Evolutionary conservation across 1,139 yeast genomes (phyloP).

Genomic region (Suhomyces panamericanus): DNA sequence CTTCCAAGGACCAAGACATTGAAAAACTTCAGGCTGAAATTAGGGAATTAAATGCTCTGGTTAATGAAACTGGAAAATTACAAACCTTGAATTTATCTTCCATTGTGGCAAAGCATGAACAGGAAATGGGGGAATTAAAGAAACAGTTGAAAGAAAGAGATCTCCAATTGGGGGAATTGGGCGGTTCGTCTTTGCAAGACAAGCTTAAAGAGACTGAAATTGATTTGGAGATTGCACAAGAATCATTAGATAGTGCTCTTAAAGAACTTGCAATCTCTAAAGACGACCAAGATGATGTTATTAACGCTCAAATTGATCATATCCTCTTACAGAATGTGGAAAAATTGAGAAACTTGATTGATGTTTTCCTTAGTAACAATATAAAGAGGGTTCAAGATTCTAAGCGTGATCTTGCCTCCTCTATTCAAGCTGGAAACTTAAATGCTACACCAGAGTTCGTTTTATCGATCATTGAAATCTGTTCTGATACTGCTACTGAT

Average conservation of each 20-base stretch:
- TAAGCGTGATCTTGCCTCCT: constrained; percentile 69
- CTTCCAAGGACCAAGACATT: constrained; percentile 64
- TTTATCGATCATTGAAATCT: constrained; percentile 68
- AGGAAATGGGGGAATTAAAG: constrained; percentile 49
- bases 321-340: constrained; percentile 51
- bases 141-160: constrained; percentile 32
- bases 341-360: constrained; percentile 61
- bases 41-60: constrained; percentile 59
- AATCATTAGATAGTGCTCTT: constrained; percentile 75
- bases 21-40: constrained; percentile 68
- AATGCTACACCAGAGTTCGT: constrained; percentile 75
- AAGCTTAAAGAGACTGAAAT: constrained; percentile 68
- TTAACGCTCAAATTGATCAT: constrained; percentile 60
- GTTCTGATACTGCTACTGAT: constrained; percentile 73
- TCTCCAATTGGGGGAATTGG: constrained; percentile 13
- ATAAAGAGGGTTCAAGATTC: constrained; percentile 74
- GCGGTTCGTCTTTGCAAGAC: constrained; percentile 37
- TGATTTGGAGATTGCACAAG: constrained; percentile 78
- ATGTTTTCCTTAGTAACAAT: constrained; percentile 69
- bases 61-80: constrained; percentile 63
- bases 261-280: constrained; percentile 58
- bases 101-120: constrained; percentile 62
- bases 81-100: constrained; percentile 67
- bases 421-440: constrained; percentile 82
- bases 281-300: constrained; percentile 53